Evolutionary conservation across 2,329 filamentous ascomycete genomes (phyloP).

Genomic region (Aureobasidium sp.): DNA sequence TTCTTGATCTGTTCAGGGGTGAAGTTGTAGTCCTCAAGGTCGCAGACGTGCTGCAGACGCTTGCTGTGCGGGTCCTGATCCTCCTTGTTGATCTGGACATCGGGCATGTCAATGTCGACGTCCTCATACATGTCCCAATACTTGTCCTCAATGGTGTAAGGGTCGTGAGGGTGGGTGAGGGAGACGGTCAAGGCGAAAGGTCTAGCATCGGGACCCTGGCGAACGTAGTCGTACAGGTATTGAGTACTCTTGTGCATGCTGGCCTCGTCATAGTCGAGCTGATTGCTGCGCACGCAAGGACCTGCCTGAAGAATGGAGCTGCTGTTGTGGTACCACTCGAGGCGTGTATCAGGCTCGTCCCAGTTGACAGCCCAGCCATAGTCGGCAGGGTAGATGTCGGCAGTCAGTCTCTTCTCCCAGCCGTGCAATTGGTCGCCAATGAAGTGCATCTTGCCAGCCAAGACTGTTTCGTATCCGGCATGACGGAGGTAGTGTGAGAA

Average conservation of each 20-base stretch:
- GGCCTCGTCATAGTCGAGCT: slow-evolving; percentile 93
- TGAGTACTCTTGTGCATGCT: slow-evolving; percentile 87
- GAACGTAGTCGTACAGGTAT: slow-evolving; percentile 83
- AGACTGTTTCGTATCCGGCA: slow-evolving; percentile 78
- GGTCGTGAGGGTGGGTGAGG: slow-evolving; percentile 89
- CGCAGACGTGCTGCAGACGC: slow-evolving; percentile 76
- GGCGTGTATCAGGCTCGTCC: slow-evolving; percentile 75
- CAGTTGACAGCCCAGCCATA: slow-evolving; percentile 94
- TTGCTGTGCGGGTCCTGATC: slow-evolving; percentile 81
- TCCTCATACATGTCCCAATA: slow-evolving; percentile 90
- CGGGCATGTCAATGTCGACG: slow-evolving; percentile 77
- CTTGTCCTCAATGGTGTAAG: slow-evolving; percentile 87
- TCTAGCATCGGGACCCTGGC: slow-evolving; percentile 62
- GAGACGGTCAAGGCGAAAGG: slow-evolving; percentile 89
- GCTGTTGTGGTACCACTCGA: slow-evolving; percentile 96
- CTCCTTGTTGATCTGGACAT: slow-evolving; percentile 68
- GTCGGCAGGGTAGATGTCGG: slow-evolving; percentile 90
- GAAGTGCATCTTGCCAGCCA: slow-evolving; percentile 97
- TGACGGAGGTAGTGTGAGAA: slow-evolving; percentile 86
- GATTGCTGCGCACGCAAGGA: slow-evolving; percentile 81
- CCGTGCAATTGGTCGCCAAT: slow-evolving; percentile 91
- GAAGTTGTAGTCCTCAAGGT: slow-evolving; percentile 77
- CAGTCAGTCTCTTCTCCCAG: slow-evolving; percentile 86
- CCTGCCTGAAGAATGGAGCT: slow-evolving; percentile 88
- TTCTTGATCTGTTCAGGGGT: slow-evolving; percentile 78